Evolutionary conservation across 2,329 filamentous ascomycete genomes (phyloP), one percentile per base, ranked within the genome.

Genomic region (Shiraia bambusicola): DNA sequence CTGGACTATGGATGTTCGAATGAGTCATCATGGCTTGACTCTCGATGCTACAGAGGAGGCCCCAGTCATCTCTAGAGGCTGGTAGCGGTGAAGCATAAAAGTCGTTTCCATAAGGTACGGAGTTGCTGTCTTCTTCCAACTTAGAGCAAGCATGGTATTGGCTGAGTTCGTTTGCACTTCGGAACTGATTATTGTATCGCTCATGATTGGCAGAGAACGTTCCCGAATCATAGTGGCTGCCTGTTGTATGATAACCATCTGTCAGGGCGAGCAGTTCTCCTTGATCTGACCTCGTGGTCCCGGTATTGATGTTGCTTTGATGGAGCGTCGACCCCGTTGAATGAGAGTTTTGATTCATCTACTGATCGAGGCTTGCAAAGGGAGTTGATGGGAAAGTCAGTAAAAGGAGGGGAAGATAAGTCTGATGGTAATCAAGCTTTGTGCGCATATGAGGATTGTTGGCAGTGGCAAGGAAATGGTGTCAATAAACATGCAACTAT

Each of bases 101-200:
- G 33, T 7, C 8, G 17, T 34, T 36, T 42, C 34, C 42, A 29
- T 37, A 26, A 26, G 43, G 36, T 38, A 34, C 35, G 30, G 12
- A 14, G 8, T 11, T 45, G 42, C 42, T 34, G 30, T 50, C 34
- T 28, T 28, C 14, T 8, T 48, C 44, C 11, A 45, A 29, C n/a
- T 34, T 29, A 35, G 36, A 17, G 16, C 28, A 40, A 14, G 47
- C 32, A 27, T 27, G 30, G 34, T 35, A 40, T 45, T 55, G 56
- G 48, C 35, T 36, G 15, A 37, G 34, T n/a, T 45, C 42, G 52
- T 54, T 56, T 60, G 54, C 36, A 29, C 38, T 33, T 10, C 17
- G 37, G 29, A 34, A 29, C 3, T 15, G 32, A 10, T 40, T 37
- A 27, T 32, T 22, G 19, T 34, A 33, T 5, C 37, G 24, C 5